phyloP scores from a whole-genome alignment of 495 filamentous ascomycete species.

The Darksidea phi region DNA sequence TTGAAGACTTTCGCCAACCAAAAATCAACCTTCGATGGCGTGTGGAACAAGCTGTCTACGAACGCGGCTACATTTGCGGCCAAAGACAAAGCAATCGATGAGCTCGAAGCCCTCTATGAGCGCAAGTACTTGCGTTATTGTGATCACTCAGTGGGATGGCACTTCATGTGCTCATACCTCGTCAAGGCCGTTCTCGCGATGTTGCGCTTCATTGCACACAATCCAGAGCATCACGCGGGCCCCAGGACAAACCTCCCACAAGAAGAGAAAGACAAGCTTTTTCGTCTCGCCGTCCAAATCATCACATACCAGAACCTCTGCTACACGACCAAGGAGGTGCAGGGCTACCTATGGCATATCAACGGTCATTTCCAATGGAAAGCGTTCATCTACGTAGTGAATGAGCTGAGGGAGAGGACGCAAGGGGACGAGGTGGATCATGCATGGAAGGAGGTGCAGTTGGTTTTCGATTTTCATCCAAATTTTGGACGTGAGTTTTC shows the following conservation, averaged over 20 bases:
- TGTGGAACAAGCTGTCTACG: slow-evolving; percentile 42
- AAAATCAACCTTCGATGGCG: slow-evolving; percentile 37
- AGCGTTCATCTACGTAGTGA: slow-evolving; percentile 29
- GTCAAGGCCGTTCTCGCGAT: slow-evolving; percentile 23
- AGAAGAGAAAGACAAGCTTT: slow-evolving; percentile 29
- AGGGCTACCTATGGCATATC: slow-evolving; percentile 31
- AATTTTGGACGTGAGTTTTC: slow-evolving; percentile 11
- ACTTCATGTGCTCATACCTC: slow-evolving; percentile 47
- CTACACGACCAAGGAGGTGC: slow-evolving; percentile 16
- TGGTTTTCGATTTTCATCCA: slow-evolving; percentile 30
- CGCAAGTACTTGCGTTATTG: slow-evolving; percentile 56
- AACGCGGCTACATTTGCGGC: slow-evolving; percentile 46
- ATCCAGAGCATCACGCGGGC: slow-evolving; percentile 7
- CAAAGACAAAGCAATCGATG: slow-evolving; percentile 50
- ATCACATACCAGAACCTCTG: slow-evolving; percentile 16
- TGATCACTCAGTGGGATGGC: slow-evolving; percentile 61
- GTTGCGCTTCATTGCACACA: slow-evolving; percentile 34
- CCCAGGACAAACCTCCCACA: slow-evolving; percentile 17
- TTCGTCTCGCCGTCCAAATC: slow-evolving; percentile 23
- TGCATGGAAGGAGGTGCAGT: slow-evolving; percentile 26
- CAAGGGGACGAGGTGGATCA: slow-evolving; percentile 10
- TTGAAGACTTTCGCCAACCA: slow-evolving; percentile 42
- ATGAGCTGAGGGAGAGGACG: slow-evolving; percentile 21
- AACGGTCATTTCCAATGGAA: slow-evolving; percentile 36
- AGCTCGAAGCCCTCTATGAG: slow-evolving; percentile 46